phyloP scores from a whole-genome alignment of 192 early-diverging fungal species.

The Coemansia pectinata region DNA sequence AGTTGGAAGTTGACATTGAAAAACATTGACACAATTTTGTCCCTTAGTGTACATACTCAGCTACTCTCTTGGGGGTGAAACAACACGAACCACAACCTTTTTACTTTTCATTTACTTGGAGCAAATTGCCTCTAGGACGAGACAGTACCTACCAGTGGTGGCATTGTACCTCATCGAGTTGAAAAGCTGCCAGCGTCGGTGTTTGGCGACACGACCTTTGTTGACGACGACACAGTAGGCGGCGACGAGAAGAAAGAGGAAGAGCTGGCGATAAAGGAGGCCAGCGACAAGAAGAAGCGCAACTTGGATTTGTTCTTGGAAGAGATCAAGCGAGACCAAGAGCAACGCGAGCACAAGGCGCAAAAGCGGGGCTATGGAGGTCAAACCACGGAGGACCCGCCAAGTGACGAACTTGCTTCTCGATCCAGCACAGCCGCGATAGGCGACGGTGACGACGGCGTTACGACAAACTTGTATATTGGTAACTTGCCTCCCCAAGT shows the following conservation, averaged over 20 bases:
- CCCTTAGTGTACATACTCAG: background rate
- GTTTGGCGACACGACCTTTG: background rate
- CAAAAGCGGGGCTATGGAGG: constrained; percentile 18
- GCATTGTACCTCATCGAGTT: background rate
- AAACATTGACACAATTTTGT: too few relatives aligned
- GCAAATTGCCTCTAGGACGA: background rate
- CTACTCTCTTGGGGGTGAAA: background rate
- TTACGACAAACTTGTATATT: constrained; percentile 84
- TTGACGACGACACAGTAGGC: background rate
- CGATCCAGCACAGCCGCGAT: constrained; percentile 14
- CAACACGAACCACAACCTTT: background rate
- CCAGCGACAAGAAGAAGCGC: constrained; percentile 62
- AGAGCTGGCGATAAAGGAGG: background rate
- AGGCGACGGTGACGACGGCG: constrained; percentile 62
- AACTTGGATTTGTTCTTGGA: constrained; percentile 83
- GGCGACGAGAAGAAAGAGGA: background rate
- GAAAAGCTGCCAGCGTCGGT: background rate
- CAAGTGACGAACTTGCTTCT: background rate
- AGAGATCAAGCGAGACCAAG: constrained; percentile 79
- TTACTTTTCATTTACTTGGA: background rate
- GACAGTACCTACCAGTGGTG: background rate
- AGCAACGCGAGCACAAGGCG: constrained; percentile 57
- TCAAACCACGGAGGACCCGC: constrained; percentile 5
- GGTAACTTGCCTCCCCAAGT: constrained; percentile 74
- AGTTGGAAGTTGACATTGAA: too few relatives aligned